These are phyloP conservation scores for Phytophthora podocarpi DNA, from an alignment of 352 stramenopile genomes.

Conservation along the genomic window DNA sequence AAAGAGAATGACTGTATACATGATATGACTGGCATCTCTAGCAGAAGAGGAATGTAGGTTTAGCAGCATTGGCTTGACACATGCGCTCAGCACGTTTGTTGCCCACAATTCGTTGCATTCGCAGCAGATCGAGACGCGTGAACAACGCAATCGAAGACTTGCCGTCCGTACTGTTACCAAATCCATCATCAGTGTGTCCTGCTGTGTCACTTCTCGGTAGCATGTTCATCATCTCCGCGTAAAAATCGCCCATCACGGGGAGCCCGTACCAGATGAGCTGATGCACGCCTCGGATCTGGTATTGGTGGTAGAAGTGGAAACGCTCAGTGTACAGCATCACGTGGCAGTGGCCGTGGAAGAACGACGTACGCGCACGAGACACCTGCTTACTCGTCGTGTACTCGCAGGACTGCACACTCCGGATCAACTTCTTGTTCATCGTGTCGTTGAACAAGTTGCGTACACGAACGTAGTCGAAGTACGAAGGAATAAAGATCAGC, in stretches of 20 bases:
- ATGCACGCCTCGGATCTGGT: conserved; percentile 75
- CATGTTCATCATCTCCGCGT: conserved; percentile 84
- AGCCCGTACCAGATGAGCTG: conserved; percentile 83
- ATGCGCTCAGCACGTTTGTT: conserved; percentile 74
- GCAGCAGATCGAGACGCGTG: conserved; percentile 61
- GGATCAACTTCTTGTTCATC: conserved; percentile 79
- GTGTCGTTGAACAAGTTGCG: conserved; percentile 80
- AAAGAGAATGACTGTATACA: too few relatives aligned
- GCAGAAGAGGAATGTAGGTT: conserved; percentile 81
- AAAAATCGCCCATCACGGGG: conserved; percentile 71
- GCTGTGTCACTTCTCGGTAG: conserved; percentile 36
- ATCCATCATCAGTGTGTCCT: conserved; percentile 29
- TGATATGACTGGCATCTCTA: too few relatives aligned
- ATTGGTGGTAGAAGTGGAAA: conserved; percentile 89
- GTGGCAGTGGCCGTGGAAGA: conserved; percentile 80
- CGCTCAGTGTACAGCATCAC: conserved; percentile 85
- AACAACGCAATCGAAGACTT: conserved; percentile 72
- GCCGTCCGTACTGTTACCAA: conserved; percentile 24
- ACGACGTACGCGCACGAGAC: conserved; percentile 68
- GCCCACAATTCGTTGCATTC: conserved; percentile 77
- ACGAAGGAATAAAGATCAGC: conserved; percentile 83
- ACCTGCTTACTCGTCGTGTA: conserved; percentile 75
- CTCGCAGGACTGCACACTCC: conserved; percentile 72
- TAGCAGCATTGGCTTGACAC: conserved; percentile 63
- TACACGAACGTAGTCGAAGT: conserved; percentile 89